Percentiles rank a stretch among this genome's conserved stretches.
Evolutionary conservation across 2,329 filamentous ascomycete genomes (phyloP).

Genomic region (Paracoccidioides lutzii): DNA sequence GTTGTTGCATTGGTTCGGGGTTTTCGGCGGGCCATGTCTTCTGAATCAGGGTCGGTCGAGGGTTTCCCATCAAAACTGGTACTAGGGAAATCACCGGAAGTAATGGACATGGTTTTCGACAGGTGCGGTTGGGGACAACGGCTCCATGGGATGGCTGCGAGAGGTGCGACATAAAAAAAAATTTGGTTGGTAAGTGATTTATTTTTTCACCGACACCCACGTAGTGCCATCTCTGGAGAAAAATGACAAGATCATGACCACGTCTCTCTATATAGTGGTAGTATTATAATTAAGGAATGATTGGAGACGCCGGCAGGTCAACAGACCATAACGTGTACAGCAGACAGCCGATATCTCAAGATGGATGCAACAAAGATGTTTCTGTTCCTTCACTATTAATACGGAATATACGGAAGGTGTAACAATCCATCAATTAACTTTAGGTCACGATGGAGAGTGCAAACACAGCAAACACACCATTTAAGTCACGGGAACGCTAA

Average conservation of each 20-base stretch:
- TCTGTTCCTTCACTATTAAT: too few relatives aligned
- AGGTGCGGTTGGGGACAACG: neutral
- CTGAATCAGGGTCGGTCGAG: conserved; percentile 10
- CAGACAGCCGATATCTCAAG: too few relatives aligned
- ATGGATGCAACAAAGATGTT: too few relatives aligned
- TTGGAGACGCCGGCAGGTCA: neutral
- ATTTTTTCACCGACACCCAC: neutral
- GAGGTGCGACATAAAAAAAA: neutral
- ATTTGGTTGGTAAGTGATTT: neutral
- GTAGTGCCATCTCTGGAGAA: neutral
- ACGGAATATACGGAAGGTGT: too few relatives aligned
- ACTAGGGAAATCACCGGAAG: neutral
- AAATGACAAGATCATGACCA: neutral
- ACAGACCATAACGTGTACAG: neutral
- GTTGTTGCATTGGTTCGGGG: conserved; percentile 49
- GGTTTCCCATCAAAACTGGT: conserved; percentile 11
- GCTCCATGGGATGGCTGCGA: neutral
- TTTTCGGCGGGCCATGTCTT: conserved; percentile 24
- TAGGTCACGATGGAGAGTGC: neutral
- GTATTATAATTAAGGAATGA: neutral
- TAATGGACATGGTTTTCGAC: conserved; percentile 1
- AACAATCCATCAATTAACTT: too few relatives aligned
- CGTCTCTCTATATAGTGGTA: neutral
- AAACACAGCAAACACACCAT: conserved; percentile 14
- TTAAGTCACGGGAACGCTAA: conserved; percentile 1